Conservation (phyloP, 2,329 filamentous ascomycete genomes). For the Colletotrichum truncatum region DNA sequence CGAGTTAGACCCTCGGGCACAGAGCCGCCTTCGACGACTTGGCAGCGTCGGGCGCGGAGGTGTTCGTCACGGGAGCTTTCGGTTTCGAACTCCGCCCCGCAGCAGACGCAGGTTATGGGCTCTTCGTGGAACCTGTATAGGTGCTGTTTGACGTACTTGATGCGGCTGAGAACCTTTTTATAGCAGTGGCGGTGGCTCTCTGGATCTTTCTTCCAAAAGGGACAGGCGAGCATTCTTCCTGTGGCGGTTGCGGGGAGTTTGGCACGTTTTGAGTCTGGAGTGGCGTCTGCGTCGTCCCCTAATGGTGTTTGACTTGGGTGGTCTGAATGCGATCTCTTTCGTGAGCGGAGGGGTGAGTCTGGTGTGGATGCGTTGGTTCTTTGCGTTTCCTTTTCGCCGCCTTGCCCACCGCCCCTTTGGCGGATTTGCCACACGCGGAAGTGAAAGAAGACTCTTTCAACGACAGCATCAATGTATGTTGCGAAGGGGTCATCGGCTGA, state of each 20-base stretch:
- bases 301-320: background rate
- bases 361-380: background rate
- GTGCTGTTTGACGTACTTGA: constrained; percentile 43
- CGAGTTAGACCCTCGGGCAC: constrained; percentile 1
- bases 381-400: background rate
- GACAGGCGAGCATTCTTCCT: constrained; percentile 35
- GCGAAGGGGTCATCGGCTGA: background rate
- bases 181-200: constrained; percentile 38
- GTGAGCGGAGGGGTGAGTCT: constrained; percentile 1
- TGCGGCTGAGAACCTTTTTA: constrained; percentile 35
- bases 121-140: constrained; percentile 36
- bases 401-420: constrained; percentile 1
- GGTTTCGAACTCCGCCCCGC: constrained; percentile 34
- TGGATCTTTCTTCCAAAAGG: constrained; percentile 41
- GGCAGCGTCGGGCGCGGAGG: constrained; percentile 17
- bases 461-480: background rate
- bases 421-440: background rate
- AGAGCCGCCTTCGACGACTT: background rate
- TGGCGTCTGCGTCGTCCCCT: background rate
- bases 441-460: background rate
- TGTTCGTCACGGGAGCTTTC: constrained; percentile 34
- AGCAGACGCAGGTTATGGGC: constrained; percentile 38
- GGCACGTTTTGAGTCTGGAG: background rate
- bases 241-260: background rate
- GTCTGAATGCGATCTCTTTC: constrained; percentile 6